These are phyloP conservation scores for Yarrowia porcina DNA, from an alignment of 805 yeast species.

Conservation along the genomic window DNA sequence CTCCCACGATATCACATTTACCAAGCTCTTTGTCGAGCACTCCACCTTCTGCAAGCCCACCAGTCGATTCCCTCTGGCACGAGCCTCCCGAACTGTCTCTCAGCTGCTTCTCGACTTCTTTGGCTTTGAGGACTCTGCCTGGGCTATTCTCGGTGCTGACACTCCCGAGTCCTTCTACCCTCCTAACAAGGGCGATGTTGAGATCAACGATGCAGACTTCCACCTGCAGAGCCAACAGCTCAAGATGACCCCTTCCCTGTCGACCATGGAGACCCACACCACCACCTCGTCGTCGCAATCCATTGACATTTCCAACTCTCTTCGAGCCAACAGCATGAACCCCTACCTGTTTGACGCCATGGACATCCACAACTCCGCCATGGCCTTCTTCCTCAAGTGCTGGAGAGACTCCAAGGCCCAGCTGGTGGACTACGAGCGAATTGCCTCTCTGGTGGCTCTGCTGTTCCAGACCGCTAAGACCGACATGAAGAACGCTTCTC, in stretches of 20 bases:
- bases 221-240: slow-evolving; percentile 14
- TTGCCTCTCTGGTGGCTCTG: slow-evolving; percentile 46
- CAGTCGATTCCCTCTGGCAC: slow-evolving; percentile 31
- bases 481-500: slow-evolving; percentile 28
- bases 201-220: slow-evolving; percentile 22
- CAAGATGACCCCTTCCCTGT: slow-evolving; percentile 12
- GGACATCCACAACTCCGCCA: slow-evolving; percentile 16
- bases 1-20: slow-evolving; percentile 29
- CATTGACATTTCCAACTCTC: background rate
- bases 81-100: slow-evolving; percentile 32
- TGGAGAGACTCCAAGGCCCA: slow-evolving; percentile 43
- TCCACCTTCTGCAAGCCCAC: slow-evolving; percentile 30
- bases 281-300: slow-evolving; percentile 13
- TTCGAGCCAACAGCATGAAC: slow-evolving; percentile 19
- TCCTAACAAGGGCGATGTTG: slow-evolving; percentile 22
- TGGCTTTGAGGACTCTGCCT: slow-evolving; percentile 9
- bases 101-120: slow-evolving; percentile 22
- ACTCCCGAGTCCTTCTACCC: slow-evolving; percentile 23
- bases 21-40: slow-evolving; percentile 32
- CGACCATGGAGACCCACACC: slow-evolving; percentile 19
- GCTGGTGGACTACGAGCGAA: slow-evolving; percentile 50
- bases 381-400: slow-evolving; percentile 30
- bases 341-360: slow-evolving; percentile 18
- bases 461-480: slow-evolving; percentile 34
- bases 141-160: slow-evolving; percentile 5